A percentile compares a stretch with the other conserved stretches of the same genome.
Conservation (phyloP, 2,329 filamentous ascomycete genomes). For the Raffaelea ambrosiae region DNA sequence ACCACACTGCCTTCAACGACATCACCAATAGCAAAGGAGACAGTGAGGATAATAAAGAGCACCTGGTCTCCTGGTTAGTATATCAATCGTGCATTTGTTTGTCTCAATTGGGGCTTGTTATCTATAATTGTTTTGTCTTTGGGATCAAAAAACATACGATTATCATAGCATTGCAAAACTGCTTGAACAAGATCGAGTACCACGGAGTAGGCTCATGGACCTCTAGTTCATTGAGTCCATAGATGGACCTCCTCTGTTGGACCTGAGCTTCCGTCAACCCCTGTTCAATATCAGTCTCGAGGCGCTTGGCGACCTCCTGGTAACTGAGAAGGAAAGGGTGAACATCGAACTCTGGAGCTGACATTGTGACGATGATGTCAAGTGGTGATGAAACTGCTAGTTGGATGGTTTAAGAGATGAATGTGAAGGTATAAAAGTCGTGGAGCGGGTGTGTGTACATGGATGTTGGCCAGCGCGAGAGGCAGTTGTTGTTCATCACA, state of each 20-base stretch:
- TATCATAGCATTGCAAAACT: conserved; percentile 64
- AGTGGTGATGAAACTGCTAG: no score
- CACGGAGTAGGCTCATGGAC: not conserved
- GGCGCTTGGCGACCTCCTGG: not conserved
- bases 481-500: no score
- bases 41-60: conserved; percentile 67
- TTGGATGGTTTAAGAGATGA: not conserved
- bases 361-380: not conserved
- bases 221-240: not conserved
- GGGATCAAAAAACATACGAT: conserved; percentile 38
- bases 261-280: not conserved
- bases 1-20: conserved; percentile 25
- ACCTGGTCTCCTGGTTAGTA: conserved; percentile 32
- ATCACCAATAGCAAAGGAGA: conserved; percentile 56
- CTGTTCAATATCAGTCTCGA: not conserved
- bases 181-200: not conserved
- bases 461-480: no score
- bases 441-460: no score
- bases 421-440: not conserved
- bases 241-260: not conserved
- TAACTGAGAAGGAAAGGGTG: not conserved
- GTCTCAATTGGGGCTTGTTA: no score
- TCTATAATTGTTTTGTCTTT: not conserved
- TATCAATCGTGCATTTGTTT: no score
- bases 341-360: not conserved